Evolutionary conservation across 2,329 filamentous ascomycete genomes (phyloP).

Genomic region (Fusarium haematococcum): DNA sequence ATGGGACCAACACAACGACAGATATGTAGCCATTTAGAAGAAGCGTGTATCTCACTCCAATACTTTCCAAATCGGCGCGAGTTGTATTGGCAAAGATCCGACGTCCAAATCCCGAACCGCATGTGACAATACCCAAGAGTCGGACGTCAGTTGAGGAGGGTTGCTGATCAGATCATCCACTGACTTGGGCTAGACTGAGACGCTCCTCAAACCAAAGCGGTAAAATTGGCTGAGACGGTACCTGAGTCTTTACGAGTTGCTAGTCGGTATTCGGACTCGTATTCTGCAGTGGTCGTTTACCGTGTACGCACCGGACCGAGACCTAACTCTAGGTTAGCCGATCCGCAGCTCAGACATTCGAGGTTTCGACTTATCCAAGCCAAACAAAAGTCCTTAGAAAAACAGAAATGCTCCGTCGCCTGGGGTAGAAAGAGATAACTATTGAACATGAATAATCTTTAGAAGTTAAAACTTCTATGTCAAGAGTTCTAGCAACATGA

Average conservation of each 20-base stretch:
- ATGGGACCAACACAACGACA: background rate
- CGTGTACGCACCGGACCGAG: background rate
- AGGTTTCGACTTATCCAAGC: background rate
- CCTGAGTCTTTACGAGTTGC: background rate
- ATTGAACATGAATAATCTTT: too few relatives aligned
- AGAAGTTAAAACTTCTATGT: too few relatives aligned
- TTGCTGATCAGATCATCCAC: background rate
- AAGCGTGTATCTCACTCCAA: background rate
- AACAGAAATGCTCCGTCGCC: background rate
- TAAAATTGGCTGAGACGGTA: background rate
- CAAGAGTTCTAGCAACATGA: too few relatives aligned
- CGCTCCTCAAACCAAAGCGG: background rate
- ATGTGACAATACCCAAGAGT: background rate
- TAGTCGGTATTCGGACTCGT: background rate
- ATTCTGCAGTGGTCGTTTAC: too few relatives aligned
- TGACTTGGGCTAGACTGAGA: background rate
- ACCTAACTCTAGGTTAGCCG: background rate
- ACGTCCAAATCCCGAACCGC: background rate
- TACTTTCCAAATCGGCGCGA: background rate
- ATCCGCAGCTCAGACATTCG: background rate
- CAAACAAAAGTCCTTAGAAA: background rate
- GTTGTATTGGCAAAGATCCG: background rate
- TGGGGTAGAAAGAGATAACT: too few relatives aligned
- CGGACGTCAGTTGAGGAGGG: background rate
- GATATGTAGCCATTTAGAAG: background rate